A percentile compares a stretch with the other conserved stretches of the same genome.
Evolutionary conservation across 1,284 basidiomycete genomes (phyloP).

Genomic region (Leccinum fallax): DNA sequence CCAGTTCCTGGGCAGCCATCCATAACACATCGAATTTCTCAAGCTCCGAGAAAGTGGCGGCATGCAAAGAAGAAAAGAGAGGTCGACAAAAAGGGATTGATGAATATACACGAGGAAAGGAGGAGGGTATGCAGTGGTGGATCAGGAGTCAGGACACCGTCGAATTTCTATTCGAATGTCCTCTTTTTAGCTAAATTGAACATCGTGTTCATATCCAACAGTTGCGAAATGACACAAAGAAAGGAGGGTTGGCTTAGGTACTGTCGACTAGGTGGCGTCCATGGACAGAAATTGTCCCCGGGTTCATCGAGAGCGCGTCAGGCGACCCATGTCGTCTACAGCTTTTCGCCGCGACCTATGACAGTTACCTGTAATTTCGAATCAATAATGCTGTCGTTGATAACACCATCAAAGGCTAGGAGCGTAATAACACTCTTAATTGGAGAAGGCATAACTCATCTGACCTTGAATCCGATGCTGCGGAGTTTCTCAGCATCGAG

Average conservation of each 20-base stretch:
- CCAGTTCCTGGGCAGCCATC: background rate
- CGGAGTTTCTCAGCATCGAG: constrained; percentile 81
- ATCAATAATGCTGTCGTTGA: constrained; percentile 14
- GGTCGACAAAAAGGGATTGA: background rate
- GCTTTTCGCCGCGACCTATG: constrained; percentile 38
- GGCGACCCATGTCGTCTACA: constrained; percentile 19
- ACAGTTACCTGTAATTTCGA: constrained; percentile 32
- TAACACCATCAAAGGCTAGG: constrained; percentile 9
- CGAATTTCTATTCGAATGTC: background rate
- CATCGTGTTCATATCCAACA: background rate
- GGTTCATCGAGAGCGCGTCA: background rate
- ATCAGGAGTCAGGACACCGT: background rate
- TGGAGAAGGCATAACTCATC: constrained; percentile 27
- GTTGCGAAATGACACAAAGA: background rate
- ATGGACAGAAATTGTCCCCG: background rate
- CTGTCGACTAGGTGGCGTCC: constrained; percentile 12
- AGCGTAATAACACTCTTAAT: background rate
- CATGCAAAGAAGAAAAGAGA: background rate
- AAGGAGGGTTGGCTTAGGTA: constrained; percentile 4
- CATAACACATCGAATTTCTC: background rate
- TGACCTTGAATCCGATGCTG: constrained; percentile 91
- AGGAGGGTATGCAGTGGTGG: background rate
- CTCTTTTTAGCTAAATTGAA: constrained; percentile 21
- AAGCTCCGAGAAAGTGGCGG: background rate
- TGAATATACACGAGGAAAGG: background rate